These are phyloP conservation scores for Pelargonium citronellum DNA, from an alignment of 441 rosid species.

Conservation along the genomic window DNA sequence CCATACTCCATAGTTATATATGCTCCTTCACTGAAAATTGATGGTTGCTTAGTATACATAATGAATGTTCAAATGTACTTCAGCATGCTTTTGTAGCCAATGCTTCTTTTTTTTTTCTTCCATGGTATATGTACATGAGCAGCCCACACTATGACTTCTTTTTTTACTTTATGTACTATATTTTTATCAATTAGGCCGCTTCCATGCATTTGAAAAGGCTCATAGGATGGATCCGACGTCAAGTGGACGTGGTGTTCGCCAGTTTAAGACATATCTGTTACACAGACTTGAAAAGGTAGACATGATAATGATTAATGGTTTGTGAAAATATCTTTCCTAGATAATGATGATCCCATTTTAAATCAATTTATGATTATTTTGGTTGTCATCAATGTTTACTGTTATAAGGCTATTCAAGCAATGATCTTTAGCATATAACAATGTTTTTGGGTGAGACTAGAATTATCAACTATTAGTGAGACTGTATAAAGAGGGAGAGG, in stretches of 20 bases:
- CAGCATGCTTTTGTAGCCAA: too few relatives aligned
- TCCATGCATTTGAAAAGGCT: constrained; percentile 88
- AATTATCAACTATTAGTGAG: background rate
- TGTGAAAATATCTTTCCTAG: background rate
- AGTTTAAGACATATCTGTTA: constrained; percentile 84
- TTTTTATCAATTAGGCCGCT: constrained; percentile 54
- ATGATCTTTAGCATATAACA: background rate
- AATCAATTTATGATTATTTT: background rate
- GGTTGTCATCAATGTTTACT: background rate
- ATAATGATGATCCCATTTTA: background rate
- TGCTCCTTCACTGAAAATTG: too few relatives aligned
- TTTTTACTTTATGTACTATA: background rate
- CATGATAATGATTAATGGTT: constrained; percentile 5
- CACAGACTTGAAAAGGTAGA: constrained; percentile 79
- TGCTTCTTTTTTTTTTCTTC: too few relatives aligned
- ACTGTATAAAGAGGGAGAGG: background rate
- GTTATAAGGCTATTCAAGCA: background rate
- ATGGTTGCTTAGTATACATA: too few relatives aligned
- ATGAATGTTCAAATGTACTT: too few relatives aligned
- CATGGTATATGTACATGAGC: background rate
- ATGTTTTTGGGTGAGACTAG: background rate
- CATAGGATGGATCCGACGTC: constrained; percentile 67
- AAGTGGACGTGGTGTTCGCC: constrained; percentile 85
- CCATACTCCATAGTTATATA: too few relatives aligned
- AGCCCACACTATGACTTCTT: background rate